phyloP scores from a whole-genome alignment of 2,329 filamentous ascomycete species.

The Metarhizium guizhouense region DNA sequence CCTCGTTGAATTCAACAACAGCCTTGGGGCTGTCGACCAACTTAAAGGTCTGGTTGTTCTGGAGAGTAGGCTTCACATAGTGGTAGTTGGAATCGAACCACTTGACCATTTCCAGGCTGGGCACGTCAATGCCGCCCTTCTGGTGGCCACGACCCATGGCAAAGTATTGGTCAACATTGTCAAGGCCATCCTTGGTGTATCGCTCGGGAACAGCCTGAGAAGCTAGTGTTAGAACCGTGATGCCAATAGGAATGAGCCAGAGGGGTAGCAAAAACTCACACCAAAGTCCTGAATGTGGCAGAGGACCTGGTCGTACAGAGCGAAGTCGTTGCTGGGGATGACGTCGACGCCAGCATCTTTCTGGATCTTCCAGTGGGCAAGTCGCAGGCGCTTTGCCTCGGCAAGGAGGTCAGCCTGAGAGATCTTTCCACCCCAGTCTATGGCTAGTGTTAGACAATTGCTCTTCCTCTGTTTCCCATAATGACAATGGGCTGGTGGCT shows the following conservation, averaged over 20 bases:
- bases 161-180: slow-evolving; percentile 93
- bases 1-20: slow-evolving; percentile 88
- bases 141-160: slow-evolving; percentile 99
- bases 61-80: slow-evolving; percentile 98
- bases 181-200: slow-evolving; percentile 83
- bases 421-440: slow-evolving; percentile 84
- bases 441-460: slow-evolving; percentile 15
- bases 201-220: slow-evolving; percentile 80
- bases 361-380: slow-evolving; percentile 99
- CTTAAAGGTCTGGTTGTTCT: slow-evolving; percentile 95
- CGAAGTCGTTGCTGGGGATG: slow-evolving; percentile 99
- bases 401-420: slow-evolving; percentile 81
- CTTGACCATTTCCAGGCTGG: slow-evolving; percentile 97
- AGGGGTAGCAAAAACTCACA: slow-evolving; percentile 42
- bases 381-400: slow-evolving; percentile 94
- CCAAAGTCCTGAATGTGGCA: slow-evolving; percentile 98
- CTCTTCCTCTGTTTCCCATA: background rate
- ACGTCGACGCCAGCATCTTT: slow-evolving; percentile 95
- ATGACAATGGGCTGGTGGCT: background rate
- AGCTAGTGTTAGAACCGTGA: slow-evolving; percentile 6
- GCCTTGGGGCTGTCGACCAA: slow-evolving; percentile 84
- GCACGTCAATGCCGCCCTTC: slow-evolving; percentile 87
- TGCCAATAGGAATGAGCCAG: background rate
- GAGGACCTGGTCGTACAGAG: slow-evolving; percentile 95
- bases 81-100: slow-evolving; percentile 99